Evolutionary conservation across 192 early-diverging fungal genomes (phyloP).

Genomic region (Gryganskiella cystojenkinii): DNA sequence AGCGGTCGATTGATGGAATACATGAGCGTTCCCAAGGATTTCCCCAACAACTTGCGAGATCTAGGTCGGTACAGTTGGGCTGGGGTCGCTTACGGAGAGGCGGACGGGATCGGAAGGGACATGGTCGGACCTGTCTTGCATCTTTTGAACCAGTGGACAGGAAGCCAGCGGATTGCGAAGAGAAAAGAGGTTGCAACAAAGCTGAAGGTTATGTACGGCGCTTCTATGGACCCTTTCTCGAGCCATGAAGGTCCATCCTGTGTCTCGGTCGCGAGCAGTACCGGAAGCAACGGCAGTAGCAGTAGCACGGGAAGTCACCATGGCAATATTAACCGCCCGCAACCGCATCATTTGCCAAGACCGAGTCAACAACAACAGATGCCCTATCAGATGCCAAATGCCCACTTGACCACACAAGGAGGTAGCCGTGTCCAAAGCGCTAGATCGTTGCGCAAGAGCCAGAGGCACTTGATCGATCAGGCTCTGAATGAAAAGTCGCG

Average conservation of each 20-base stretch:
- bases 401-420: background rate
- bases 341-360: background rate
- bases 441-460: constrained; percentile 29
- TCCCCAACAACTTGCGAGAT: constrained; percentile 29
- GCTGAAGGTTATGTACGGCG: constrained; percentile 48
- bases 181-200: constrained; percentile 45
- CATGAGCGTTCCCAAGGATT: background rate
- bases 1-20: background rate
- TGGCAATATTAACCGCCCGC: background rate
- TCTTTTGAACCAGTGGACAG: constrained; percentile 39
- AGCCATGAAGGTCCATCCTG: constrained; percentile 6
- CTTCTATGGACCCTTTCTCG: constrained; percentile 21
- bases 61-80: constrained; percentile 52
- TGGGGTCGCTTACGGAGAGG: constrained; percentile 38
- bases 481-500: constrained; percentile 20
- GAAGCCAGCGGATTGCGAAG: constrained; percentile 16
- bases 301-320: constrained; percentile 11
- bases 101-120: constrained; percentile 39
- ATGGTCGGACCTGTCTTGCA: constrained; percentile 39
- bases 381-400: background rate
- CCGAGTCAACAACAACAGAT: background rate
- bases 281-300: constrained; percentile 24
- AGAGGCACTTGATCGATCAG: constrained; percentile 36
- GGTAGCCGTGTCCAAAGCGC: constrained; percentile 6
- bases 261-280: constrained; percentile 29